Evolutionary conservation across 2,329 filamentous ascomycete species (phyloP).

Genomic region (Claviceps capensis): DNA sequence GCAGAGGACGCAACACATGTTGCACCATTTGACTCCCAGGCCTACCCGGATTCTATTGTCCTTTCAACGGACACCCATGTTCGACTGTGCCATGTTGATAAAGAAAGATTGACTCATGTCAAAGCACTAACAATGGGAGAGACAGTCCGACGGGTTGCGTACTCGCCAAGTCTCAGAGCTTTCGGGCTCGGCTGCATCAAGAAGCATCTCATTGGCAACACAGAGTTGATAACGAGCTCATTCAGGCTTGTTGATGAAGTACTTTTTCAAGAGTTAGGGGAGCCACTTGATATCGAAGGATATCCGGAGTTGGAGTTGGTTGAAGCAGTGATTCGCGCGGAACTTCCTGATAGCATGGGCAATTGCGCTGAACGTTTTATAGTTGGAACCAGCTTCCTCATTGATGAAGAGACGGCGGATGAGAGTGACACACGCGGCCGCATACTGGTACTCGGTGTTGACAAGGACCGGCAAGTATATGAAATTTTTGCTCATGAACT

Average conservation of each 20-base stretch:
- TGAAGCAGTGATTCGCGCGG: constrained; percentile 68
- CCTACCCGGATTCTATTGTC: constrained; percentile 68
- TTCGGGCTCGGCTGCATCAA: constrained; percentile 83
- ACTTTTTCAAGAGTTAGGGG: constrained; percentile 62
- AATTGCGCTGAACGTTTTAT: constrained; percentile 63
- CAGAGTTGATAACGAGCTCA: constrained; percentile 65
- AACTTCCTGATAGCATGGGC: constrained; percentile 47
- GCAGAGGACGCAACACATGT: constrained; percentile 73
- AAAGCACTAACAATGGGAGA: constrained; percentile 65
- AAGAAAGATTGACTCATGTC: constrained; percentile 76
- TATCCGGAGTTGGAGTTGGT: constrained; percentile 52
- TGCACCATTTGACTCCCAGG: constrained; percentile 67
- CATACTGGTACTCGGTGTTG: constrained; percentile 74
- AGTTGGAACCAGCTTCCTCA: constrained; percentile 74
- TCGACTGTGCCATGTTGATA: constrained; percentile 70
- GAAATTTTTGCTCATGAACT: constrained; percentile 55
- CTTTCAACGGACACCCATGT: constrained; percentile 66
- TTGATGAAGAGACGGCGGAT: constrained; percentile 41
- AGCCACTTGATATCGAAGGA: constrained; percentile 47
- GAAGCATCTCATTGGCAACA: constrained; percentile 53
- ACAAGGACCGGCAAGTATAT: constrained; percentile 59
- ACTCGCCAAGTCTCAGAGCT: constrained; percentile 62
- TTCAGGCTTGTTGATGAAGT: constrained; percentile 88
- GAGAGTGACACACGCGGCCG: constrained; percentile 47
- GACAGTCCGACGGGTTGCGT: constrained; percentile 76